A percentile compares a stretch with the other conserved stretches of the same genome.
phyloP scores from a whole-genome alignment of 768 basidiomycete species.

The Rhizopogon salebrosus region DNA sequence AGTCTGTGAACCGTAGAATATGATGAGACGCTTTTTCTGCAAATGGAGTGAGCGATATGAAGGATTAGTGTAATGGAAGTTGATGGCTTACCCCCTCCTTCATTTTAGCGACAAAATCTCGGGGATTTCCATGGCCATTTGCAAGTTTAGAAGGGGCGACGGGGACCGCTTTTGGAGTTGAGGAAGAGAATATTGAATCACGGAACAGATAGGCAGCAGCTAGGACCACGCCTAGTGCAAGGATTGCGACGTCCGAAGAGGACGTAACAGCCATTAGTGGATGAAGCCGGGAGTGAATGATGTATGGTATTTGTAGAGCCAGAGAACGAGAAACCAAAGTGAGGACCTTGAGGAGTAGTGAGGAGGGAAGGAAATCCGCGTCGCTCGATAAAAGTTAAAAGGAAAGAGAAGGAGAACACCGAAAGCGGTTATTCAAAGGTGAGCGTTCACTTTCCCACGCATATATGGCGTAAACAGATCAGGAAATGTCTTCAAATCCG shows the following conservation, averaged over 20 bases:
- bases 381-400: constrained; percentile 1
- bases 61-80: constrained; percentile 1
- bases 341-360: not conserved
- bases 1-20: constrained; percentile 98
- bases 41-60: constrained; percentile 6
- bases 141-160: constrained; percentile 36
- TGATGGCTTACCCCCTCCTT: constrained; percentile 71
- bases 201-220: constrained; percentile 81
- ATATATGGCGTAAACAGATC: too few species aligned
- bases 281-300: constrained; percentile 4
- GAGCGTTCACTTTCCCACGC: too few species aligned
- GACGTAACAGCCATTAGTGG: constrained; percentile 53
- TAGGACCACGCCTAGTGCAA: constrained; percentile 68
- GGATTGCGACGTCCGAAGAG: constrained; percentile 67
- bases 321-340: not conserved
- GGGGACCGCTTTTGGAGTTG: constrained; percentile 56
- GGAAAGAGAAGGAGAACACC: constrained; percentile 4
- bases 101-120: constrained; percentile 94
- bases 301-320: not conserved
- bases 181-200: constrained; percentile 68
- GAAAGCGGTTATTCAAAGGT: too few species aligned
- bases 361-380: not conserved
- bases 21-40: constrained; percentile 94
- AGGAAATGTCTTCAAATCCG: too few species aligned
- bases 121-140: constrained; percentile 80